phyloP scores from a whole-genome alignment of 352 stramenopile species.

The Phytophthora podocarpi region DNA sequence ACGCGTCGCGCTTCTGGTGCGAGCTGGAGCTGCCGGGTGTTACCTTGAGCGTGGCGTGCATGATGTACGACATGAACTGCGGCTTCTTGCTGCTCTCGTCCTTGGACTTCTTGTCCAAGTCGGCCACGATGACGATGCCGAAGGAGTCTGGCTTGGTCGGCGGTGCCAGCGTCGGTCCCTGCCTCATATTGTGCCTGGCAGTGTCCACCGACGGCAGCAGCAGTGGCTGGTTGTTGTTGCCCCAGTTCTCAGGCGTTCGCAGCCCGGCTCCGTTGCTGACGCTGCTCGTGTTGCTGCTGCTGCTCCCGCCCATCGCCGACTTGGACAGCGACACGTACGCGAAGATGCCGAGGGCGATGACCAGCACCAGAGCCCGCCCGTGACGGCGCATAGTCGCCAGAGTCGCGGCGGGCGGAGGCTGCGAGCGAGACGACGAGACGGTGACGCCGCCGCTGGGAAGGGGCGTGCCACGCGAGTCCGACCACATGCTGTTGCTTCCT shows the following conservation, averaged over 20 bases:
- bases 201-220: slow-evolving; percentile 17
- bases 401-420: slow-evolving; percentile 30
- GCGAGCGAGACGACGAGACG: slow-evolving; percentile 32
- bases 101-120: slow-evolving; percentile 95
- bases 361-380: slow-evolving; percentile 51
- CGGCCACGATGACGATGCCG: slow-evolving; percentile 93
- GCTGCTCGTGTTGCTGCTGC: slow-evolving; percentile 18
- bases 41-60: slow-evolving; percentile 90
- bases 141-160: slow-evolving; percentile 67
- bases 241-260: slow-evolving; percentile 37
- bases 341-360: slow-evolving; percentile 55
- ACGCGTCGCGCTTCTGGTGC: slow-evolving; percentile 45
- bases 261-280: slow-evolving; percentile 13
- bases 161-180: slow-evolving; percentile 31
- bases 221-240: slow-evolving; percentile 19
- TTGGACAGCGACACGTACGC: slow-evolving; percentile 71
- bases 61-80: slow-evolving; percentile 90
- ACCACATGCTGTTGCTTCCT: slow-evolving; percentile 54
- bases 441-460: slow-evolving; percentile 28
- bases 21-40: slow-evolving; percentile 38
- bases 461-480: slow-evolving; percentile 35
- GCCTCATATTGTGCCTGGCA: slow-evolving; percentile 35
- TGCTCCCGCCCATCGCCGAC: slow-evolving; percentile 36
- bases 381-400: slow-evolving; percentile 52
- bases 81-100: slow-evolving; percentile 90